phyloP scores from a whole-genome alignment of 108 stramenopile species.

The Mayamaea pseudoterrestris region DNA sequence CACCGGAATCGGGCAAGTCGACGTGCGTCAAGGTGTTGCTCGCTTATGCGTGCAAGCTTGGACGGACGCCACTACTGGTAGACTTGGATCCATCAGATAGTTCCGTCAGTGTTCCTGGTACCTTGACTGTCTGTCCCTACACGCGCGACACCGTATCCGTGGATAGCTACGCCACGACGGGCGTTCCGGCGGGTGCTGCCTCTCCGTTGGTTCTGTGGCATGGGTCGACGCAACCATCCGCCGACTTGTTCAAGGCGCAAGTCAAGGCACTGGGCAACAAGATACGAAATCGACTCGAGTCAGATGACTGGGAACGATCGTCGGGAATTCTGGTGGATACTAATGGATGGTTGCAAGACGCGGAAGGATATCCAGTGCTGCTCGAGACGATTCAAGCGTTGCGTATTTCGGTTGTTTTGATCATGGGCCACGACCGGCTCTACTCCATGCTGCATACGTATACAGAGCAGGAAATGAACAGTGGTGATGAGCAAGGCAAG shows the following conservation, averaged over 20 bases:
- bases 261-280: conserved; percentile 39
- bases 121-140: conserved; percentile 52
- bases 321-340: conserved; percentile 78
- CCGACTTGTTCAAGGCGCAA: conserved; percentile 69
- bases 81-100: conserved; percentile 75
- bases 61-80: conserved; percentile 64
- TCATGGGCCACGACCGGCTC: conserved; percentile 80
- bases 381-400: conserved; percentile 57
- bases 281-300: conserved; percentile 40
- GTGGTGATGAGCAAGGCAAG: conserved; percentile 4
- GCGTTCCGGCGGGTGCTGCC: conserved; percentile 26
- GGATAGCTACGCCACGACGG: conserved; percentile 44
- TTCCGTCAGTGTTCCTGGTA: conserved; percentile 63
- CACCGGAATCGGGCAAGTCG: conserved; percentile 74
- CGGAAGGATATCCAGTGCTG: conserved; percentile 45
- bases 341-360: conserved; percentile 67
- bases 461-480: conserved; percentile 10
- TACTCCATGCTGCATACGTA: conserved; percentile 69
- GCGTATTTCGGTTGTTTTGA: conserved; percentile 58
- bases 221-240: conserved; percentile 30
- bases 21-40: conserved; percentile 48
- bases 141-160: conserved; percentile 32
- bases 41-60: conserved; percentile 76
- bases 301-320: conserved; percentile 48
- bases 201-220: conserved; percentile 68